These are phyloP conservation scores for Mucor mucedo DNA, from an alignment of 371 early-diverging fungal genomes.

Conservation along the genomic window DNA sequence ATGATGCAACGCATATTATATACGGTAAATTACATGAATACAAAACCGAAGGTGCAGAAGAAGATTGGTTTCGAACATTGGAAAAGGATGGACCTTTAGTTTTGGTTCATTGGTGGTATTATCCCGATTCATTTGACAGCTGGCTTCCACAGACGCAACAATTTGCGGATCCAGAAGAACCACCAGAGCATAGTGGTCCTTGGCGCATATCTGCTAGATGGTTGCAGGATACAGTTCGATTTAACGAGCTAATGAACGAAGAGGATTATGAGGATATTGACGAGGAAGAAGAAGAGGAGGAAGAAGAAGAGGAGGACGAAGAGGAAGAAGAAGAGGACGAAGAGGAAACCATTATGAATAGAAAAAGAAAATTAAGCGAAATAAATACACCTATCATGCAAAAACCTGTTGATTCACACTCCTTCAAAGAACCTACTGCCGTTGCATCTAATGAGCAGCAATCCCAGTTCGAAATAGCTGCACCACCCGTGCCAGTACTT, in stretches of 20 bases:
- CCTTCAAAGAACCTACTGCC: conserved; percentile 5
- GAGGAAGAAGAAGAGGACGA: conserved; percentile 22
- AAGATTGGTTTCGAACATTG: conserved; percentile 78
- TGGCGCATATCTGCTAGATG: conserved; percentile 78
- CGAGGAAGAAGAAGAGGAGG: conserved; percentile 28
- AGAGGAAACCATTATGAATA: neutral
- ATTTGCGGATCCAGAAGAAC: conserved; percentile 72
- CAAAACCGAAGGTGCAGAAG: conserved; percentile 45
- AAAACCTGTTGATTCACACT: neutral
- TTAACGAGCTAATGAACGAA: conserved; percentile 82
- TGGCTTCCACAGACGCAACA: conserved; percentile 76
- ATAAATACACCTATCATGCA: neutral
- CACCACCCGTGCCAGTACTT: conserved; percentile 8
- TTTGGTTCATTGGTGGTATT: conserved; percentile 83
- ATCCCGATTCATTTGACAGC: conserved; percentile 83
- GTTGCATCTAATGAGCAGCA: neutral
- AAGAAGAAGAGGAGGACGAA: conserved; percentile 32
- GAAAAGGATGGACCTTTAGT: conserved; percentile 71
- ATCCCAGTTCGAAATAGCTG: neutral
- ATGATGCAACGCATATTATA: conserved; percentile 71
- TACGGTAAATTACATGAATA: conserved; percentile 50
- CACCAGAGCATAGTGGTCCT: conserved; percentile 65
- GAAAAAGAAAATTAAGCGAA: conserved; percentile 6
- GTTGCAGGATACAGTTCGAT: conserved; percentile 75
- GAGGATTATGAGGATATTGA: conserved; percentile 71